Percentiles rank a stretch among this genome's conserved stretches.
These are phyloP conservation scores for Cystofilobasidium macerans DNA, from an alignment of 768 basidiomycete species.

Conservation along the genomic window DNA sequence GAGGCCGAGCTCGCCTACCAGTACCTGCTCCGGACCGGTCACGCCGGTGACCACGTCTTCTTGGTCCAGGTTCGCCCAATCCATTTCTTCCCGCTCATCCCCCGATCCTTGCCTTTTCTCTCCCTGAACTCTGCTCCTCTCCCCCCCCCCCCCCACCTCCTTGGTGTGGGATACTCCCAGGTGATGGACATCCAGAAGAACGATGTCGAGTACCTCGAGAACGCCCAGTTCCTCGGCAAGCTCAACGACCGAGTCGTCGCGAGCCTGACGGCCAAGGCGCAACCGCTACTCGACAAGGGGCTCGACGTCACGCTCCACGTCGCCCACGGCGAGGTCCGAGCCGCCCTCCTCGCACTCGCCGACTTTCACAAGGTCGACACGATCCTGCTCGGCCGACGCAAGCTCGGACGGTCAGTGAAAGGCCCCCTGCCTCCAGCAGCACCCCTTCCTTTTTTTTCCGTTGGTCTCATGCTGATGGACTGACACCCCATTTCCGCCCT, in stretches of 20 bases:
- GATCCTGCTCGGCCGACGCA: constrained; percentile 2
- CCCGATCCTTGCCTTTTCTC: no score
- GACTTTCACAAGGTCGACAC: background rate
- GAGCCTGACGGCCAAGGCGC: background rate
- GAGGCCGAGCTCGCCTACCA: background rate
- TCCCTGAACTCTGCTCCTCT: no score
- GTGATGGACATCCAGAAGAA: no score
- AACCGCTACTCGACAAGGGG: background rate
- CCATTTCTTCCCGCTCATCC: no score
- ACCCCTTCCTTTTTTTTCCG: background rate
- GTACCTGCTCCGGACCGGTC: background rate
- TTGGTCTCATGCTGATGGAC: background rate
- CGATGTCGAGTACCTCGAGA: background rate
- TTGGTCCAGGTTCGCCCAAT: background rate
- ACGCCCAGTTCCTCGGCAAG: background rate
- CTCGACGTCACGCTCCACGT: background rate
- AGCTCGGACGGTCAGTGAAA: constrained; percentile 3
- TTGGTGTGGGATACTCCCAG: no score
- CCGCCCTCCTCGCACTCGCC: background rate
- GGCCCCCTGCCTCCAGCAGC: no score
- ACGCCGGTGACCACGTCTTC: background rate
- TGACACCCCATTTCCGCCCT: no score
- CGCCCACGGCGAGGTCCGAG: background rate
- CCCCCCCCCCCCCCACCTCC: no score
- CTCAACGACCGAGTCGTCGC: background rate